Conservation (phyloP, 345 rosid genomes). For the Gossypium sturtianum region DNA sequence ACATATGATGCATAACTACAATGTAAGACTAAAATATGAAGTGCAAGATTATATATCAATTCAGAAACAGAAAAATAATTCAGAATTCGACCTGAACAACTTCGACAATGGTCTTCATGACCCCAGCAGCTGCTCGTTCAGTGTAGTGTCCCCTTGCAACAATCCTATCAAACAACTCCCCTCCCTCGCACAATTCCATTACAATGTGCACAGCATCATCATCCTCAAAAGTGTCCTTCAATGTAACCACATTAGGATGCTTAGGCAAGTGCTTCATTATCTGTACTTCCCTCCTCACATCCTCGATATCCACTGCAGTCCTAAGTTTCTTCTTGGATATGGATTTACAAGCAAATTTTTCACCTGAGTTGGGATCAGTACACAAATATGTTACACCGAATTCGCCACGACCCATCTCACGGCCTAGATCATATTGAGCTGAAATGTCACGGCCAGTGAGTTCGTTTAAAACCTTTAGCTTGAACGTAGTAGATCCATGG, state of each 20-base stretch:
- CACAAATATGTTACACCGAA: constrained; percentile 68
- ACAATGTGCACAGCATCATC: constrained; percentile 64
- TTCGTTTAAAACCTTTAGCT: constrained; percentile 50
- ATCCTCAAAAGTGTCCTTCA: constrained; percentile 63
- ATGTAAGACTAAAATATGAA: background rate
- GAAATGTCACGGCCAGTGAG: constrained; percentile 52
- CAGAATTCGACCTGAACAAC: constrained; percentile 56
- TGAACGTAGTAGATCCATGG: constrained; percentile 30
- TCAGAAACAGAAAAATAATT: constrained; percentile 2
- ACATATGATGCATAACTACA: background rate
- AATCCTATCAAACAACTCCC: constrained; percentile 73
- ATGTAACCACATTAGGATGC: constrained; percentile 53
- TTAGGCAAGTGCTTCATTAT: constrained; percentile 67
- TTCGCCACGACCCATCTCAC: constrained; percentile 75
- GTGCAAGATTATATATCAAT: background rate
- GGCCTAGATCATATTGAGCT: constrained; percentile 49
- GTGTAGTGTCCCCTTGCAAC: constrained; percentile 76
- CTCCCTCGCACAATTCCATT: constrained; percentile 76
- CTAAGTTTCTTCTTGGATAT: constrained; percentile 76
- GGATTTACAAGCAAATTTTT: constrained; percentile 58
- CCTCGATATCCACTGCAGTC: constrained; percentile 70
- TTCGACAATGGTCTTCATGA: constrained; percentile 63
- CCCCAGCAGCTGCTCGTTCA: constrained; percentile 58
- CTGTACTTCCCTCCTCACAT: constrained; percentile 74
- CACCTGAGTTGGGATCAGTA: constrained; percentile 37